A percentile compares a stretch with the other conserved stretches of the same genome.
phyloP scores from a whole-genome alignment of 2,329 filamentous ascomycete genomes.

The Gnomoniopsis sp. region DNA sequence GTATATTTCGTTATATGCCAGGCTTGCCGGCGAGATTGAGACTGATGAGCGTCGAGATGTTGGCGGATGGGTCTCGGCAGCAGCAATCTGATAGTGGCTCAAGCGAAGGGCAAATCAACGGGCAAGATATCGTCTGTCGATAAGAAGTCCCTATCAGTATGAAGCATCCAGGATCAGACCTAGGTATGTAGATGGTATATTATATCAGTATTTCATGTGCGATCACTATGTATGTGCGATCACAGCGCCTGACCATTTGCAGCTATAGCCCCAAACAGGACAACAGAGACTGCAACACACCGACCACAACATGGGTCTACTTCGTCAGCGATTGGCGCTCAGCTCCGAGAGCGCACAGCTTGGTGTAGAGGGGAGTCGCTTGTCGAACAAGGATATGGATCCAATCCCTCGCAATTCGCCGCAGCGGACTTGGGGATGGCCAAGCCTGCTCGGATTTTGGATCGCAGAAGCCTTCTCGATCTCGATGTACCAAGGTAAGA shows the following conservation, averaged over 20 bases:
- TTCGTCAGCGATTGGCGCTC: constrained; percentile 4
- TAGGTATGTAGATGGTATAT: background rate
- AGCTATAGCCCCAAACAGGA: background rate
- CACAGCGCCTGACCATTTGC: background rate
- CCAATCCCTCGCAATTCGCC: constrained; percentile 4
- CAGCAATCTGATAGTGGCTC: background rate
- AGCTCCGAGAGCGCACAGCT: background rate
- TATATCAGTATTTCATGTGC: background rate
- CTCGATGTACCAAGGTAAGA: constrained; percentile 9
- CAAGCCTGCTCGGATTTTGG: constrained; percentile 7
- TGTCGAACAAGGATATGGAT: constrained; percentile 6
- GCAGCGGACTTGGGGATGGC: constrained; percentile 9
- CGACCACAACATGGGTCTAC: background rate
- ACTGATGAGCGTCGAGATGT: background rate
- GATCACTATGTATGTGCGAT: too few species aligned
- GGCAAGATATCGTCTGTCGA: background rate
- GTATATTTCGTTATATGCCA: too few species aligned
- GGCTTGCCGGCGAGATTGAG: too few species aligned
- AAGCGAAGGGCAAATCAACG: background rate
- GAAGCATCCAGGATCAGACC: too few species aligned
- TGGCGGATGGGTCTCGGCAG: background rate
- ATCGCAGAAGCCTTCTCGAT: constrained; percentile 11
- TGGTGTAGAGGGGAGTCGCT: background rate
- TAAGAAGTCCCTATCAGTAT: background rate
- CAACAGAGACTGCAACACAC: background rate